phyloP scores from a whole-genome alignment of 78 protist species.

The Polysphondylium violaceum region DNA sequence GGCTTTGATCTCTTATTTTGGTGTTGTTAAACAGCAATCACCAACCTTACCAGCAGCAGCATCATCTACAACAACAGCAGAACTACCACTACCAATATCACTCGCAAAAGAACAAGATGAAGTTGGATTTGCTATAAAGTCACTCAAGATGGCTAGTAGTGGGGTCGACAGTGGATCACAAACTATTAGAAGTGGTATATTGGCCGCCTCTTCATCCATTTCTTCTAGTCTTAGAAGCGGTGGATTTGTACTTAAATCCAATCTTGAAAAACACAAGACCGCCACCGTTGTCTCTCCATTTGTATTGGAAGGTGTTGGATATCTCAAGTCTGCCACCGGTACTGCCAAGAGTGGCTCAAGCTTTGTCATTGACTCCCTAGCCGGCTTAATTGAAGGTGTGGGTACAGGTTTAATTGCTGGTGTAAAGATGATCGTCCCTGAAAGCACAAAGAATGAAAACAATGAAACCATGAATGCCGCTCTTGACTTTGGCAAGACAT shows the following conservation, averaged over 20 bases:
- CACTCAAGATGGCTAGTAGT: conserved; percentile 2
- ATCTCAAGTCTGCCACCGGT: conserved; percentile 10
- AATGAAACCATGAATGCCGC: conserved; percentile 21
- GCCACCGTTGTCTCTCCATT: conserved; percentile 35
- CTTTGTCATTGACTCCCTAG: conserved; percentile 5
- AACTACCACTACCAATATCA: background rate
- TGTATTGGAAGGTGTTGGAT: background rate
- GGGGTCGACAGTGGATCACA: conserved; percentile 35
- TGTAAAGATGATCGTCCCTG: background rate
- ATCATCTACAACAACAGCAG: background rate
- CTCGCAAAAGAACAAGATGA: background rate
- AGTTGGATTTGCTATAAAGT: conserved; percentile 8
- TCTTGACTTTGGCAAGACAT: conserved; percentile 46
- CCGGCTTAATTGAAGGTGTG: conserved; percentile 24
- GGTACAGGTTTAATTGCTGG: conserved; percentile 49
- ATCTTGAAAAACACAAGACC: conserved; percentile 9
- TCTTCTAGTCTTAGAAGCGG: conserved; percentile 44
- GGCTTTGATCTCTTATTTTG: background rate
- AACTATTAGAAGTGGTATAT: conserved; percentile 9
- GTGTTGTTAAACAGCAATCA: no score
- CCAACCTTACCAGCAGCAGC: background rate
- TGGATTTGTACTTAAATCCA: conserved; percentile 18
- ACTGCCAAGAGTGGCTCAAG: conserved; percentile 6
- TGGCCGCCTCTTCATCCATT: conserved; percentile 25
- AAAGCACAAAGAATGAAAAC: background rate